Evolutionary conservation across 306 rosid species (phyloP).

Genomic region (Vicia villosa): DNA sequence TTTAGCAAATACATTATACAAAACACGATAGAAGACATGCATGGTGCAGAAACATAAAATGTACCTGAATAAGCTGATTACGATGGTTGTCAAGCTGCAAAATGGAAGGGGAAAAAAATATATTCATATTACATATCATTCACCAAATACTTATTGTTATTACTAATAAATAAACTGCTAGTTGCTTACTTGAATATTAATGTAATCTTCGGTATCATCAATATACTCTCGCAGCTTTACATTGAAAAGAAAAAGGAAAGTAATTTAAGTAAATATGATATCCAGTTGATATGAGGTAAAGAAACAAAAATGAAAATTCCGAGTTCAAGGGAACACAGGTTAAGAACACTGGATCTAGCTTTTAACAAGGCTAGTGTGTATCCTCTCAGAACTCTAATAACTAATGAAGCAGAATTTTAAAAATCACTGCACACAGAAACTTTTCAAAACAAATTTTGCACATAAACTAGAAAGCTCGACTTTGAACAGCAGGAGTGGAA

Average conservation of each 20-base stretch:
- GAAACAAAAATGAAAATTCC: not conserved
- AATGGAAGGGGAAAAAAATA: not conserved
- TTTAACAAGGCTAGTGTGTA: not conserved
- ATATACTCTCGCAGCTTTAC: conserved; percentile 86
- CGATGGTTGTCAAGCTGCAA: conserved; percentile 85
- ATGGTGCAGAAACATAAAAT: conserved; percentile 24
- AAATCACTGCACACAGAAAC: not conserved
- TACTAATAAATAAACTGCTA: conserved; percentile 7
- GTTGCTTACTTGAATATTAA: conserved; percentile 77
- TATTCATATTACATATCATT: conserved; percentile 12
- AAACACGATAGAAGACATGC: conserved; percentile 10
- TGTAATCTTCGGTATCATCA: conserved; percentile 93
- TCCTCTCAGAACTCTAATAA: conserved; percentile 3
- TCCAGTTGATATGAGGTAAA: not conserved
- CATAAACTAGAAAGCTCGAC: not conserved
- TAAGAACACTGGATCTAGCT: not conserved
- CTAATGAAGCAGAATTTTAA: not conserved
- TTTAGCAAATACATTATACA: conserved; percentile 15
- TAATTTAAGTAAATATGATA: conserved; percentile 3
- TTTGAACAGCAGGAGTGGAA: no score
- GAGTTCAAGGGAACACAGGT: conserved; percentile 18
- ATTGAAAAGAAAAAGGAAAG: conserved; percentile 33
- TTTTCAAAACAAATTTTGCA: conserved; percentile 11
- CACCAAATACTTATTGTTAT: not conserved
- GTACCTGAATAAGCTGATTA: conserved; percentile 80